These are phyloP conservation scores for Aspergillus baeticus DNA, from an alignment of 495 filamentous ascomycete species.

Conservation along the genomic window DNA sequence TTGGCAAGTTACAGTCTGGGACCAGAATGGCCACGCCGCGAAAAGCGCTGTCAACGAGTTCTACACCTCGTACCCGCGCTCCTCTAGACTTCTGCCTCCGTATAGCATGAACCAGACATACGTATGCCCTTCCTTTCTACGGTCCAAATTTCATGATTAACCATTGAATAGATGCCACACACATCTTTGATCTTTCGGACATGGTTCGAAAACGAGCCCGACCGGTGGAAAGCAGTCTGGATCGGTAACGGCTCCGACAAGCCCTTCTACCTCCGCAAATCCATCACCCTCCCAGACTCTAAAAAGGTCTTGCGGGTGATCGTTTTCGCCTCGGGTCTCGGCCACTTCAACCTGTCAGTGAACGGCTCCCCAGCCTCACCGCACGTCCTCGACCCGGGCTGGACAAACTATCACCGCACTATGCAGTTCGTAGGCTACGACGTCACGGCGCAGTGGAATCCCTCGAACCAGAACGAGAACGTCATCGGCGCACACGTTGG, in stretches of 20 bases:
- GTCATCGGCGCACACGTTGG: conserved; percentile 27
- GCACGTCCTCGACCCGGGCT: conserved; percentile 29
- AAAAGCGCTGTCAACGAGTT: conserved; percentile 24
- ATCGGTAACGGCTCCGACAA: conserved; percentile 32
- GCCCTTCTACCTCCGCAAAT: conserved; percentile 29
- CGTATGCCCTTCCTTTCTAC: neutral
- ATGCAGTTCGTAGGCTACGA: conserved; percentile 30
- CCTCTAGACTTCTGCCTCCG: conserved; percentile 21
- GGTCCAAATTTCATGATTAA: no score
- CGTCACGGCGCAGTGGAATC: conserved; percentile 19
- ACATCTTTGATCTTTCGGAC: conserved; percentile 30
- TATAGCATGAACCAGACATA: conserved; percentile 35
- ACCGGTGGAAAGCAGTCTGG: conserved; percentile 33
- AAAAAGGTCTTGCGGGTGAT: conserved; percentile 15
- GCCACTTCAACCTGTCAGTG: conserved; percentile 29
- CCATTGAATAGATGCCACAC: conserved; percentile 22
- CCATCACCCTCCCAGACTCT: conserved; percentile 13
- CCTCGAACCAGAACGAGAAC: conserved; percentile 14
- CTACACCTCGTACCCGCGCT: conserved; percentile 24
- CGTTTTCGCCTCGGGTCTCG: conserved; percentile 28
- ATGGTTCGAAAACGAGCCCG: conserved; percentile 28
- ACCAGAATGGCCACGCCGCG: conserved; percentile 9
- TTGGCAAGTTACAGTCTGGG: conserved; percentile 26
- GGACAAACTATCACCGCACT: conserved; percentile 30
- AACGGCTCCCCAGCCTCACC: conserved; percentile 25